A percentile compares a stretch with the other conserved stretches of the same genome.
Conservation (phyloP, 495 filamentous ascomycete species). For the Talaromyces borbonicus region DNA sequence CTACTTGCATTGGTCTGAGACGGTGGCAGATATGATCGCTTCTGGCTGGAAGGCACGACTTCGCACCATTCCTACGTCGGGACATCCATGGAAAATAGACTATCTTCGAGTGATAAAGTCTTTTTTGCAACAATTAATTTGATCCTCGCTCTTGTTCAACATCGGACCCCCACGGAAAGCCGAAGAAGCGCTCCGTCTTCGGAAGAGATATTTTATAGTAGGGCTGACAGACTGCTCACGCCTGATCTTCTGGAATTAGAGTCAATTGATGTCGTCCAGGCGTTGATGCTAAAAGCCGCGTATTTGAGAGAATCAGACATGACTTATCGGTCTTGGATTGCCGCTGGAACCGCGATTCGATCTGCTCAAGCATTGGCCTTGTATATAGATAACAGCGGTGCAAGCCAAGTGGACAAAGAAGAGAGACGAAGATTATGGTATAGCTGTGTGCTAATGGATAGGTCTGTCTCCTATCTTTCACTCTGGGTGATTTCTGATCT, state of each 20-base stretch:
- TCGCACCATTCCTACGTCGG: not conserved
- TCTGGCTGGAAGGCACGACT: not conserved
- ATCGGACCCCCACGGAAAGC: not conserved
- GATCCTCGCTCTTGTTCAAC: not conserved
- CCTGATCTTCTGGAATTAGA: not conserved
- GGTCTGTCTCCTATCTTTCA: not conserved
- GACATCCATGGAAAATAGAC: not conserved
- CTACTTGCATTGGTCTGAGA: not conserved
- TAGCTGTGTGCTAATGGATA: not conserved
- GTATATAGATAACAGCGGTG: not conserved
- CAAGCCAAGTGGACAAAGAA: not conserved
- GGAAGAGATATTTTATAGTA: not conserved
- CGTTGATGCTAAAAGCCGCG: not conserved
- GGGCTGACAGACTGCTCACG: not conserved
- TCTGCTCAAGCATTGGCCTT: not conserved
- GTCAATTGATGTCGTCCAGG: not conserved
- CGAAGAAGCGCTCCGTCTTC: not conserved
- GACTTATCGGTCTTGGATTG: not conserved
- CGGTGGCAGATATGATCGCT: not conserved
- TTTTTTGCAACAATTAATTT: not conserved
- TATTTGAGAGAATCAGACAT: not conserved
- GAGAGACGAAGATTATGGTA: not conserved
- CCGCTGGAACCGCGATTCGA: not conserved
- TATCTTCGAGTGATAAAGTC: not conserved
- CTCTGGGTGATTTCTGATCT: not conserved